Evolutionary conservation across 225 moss, liverwort and hornwort genomes (phyloP).

Genomic region (Physcomitrium patens): DNA sequence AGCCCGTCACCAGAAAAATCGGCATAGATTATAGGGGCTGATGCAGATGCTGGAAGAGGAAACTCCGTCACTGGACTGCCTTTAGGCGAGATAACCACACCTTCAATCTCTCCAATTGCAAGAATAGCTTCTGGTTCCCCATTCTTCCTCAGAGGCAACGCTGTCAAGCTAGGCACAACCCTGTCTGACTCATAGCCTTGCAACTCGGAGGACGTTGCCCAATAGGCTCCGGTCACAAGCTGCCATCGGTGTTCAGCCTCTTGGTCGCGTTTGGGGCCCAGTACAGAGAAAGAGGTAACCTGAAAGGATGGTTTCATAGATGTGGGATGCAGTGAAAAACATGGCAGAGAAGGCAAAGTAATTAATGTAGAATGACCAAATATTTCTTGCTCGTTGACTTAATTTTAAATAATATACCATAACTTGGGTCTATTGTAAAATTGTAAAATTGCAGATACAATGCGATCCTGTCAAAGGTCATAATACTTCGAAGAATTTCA

Average conservation of each 20-base stretch:
- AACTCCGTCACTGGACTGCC: constrained; percentile 64
- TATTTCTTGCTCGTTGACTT: no score
- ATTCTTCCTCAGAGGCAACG: constrained; percentile 61
- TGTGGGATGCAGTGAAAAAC: background rate
- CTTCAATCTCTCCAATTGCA: constrained; percentile 82
- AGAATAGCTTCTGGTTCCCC: constrained; percentile 70
- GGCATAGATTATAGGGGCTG: constrained; percentile 52
- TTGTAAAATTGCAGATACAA: no score
- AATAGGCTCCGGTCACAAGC: constrained; percentile 76
- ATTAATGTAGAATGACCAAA: background rate
- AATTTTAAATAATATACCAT: background rate
- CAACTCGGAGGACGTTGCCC: constrained; percentile 65
- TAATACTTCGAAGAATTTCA: no score
- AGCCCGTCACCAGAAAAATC: constrained; percentile 89
- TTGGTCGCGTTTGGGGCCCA: constrained; percentile 56
- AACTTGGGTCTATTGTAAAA: no score
- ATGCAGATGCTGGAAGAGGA: constrained; percentile 58
- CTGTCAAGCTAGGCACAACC: constrained; percentile 59
- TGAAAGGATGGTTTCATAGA: constrained; percentile 31
- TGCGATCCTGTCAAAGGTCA: no score
- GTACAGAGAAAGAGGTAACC: constrained; percentile 84
- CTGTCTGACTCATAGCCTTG: constrained; percentile 36
- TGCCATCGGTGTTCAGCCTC: constrained; percentile 89
- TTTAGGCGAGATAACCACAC: constrained; percentile 75
- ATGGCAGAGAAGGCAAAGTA: background rate